Evolutionary conservation across 306 rosid species (phyloP).

Genomic region (Senna tora): DNA sequence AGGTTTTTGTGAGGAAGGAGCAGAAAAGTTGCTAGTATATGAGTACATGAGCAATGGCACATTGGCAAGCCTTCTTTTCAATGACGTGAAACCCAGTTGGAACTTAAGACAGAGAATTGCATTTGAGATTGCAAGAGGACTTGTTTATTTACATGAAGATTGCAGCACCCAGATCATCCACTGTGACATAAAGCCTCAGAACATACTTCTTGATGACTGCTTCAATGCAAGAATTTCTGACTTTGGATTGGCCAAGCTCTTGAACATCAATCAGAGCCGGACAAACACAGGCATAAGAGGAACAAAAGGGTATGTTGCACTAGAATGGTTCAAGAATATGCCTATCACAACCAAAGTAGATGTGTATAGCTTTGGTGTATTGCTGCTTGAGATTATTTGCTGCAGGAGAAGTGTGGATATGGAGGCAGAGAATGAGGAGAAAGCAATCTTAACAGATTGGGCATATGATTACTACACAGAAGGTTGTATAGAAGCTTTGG

Average conservation of each 20-base stretch:
- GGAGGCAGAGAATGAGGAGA: slow-evolving; percentile 38
- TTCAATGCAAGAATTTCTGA: slow-evolving; percentile 38
- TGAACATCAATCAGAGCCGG: slow-evolving; percentile 46
- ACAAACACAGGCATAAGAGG: slow-evolving; percentile 48
- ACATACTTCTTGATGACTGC: slow-evolving; percentile 47
- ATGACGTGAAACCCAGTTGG: slow-evolving; percentile 41
- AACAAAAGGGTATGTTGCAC: slow-evolving; percentile 55
- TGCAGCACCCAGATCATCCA: slow-evolving; percentile 46
- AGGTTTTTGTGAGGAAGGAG: slow-evolving; percentile 40
- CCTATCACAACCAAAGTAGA: slow-evolving; percentile 45
- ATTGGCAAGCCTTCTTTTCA: slow-evolving; percentile 42
- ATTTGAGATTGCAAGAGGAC: slow-evolving; percentile 43
- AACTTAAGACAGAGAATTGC: slow-evolving; percentile 40
- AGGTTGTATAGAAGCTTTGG: slow-evolving; percentile 37
- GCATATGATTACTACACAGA: slow-evolving; percentile 38
- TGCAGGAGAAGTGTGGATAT: slow-evolving; percentile 40
- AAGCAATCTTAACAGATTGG: slow-evolving; percentile 48
- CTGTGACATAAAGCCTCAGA: slow-evolving; percentile 54
- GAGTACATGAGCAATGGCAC: slow-evolving; percentile 53
- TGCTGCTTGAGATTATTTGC: slow-evolving; percentile 45
- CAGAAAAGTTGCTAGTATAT: slow-evolving; percentile 40
- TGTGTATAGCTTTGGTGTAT: slow-evolving; percentile 46
- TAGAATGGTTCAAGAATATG: slow-evolving; percentile 50
- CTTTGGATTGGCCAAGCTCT: slow-evolving; percentile 44
- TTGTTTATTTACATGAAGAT: slow-evolving; percentile 48